Evolutionary conservation across 306 rosid species (phyloP), one percentile per base, ranked within the genome.

Genomic region (Corylus avellana): DNA sequence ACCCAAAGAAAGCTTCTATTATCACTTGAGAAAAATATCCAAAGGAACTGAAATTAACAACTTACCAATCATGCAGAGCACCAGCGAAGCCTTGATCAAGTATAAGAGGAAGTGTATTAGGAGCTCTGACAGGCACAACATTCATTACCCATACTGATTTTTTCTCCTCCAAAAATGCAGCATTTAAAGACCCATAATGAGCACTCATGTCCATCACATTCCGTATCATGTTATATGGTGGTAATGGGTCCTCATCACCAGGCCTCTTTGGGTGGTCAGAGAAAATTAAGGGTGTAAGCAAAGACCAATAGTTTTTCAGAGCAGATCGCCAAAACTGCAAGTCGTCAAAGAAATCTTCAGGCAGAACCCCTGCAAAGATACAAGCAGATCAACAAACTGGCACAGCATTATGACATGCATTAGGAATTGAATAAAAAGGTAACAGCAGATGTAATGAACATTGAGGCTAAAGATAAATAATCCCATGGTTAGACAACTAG

Each of bases 221-320:
- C 77, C 96, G 93, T 77, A 96, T 77, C 99, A 96, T 96, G 88
- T 96, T 96, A 86, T 86, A 96, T 59, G 99, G 98, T 78, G 99
- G 98, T 78, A 96, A 74, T 47, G 99, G 98, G 85, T 96, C 99
- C 90, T 96, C 99, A 82, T 96, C 99, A 27, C 99, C 99, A 72
- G 97, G 99, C 87, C 98, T 93, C 96, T 96, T 96, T 49, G 99
- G 99, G 85, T 96, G 99, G 87, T 96, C 99, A 51, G 99, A 96
- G 90, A 96, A 96, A 84, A 96, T 96, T 81, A 96, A 84, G 3
- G 99, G 99, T 17, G 98, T 91, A 75, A 96, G 98, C 77, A 96
- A 84, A 51, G 99, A 92, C 98, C 99, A 96, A 80, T 91, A 96
- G 73, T 93, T 90, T 49, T 81, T 87, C 20, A 93, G 83, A 82